phyloP scores from a whole-genome alignment of 2,329 filamentous ascomycete species.

The Allantophomopsis lycopodina region DNA sequence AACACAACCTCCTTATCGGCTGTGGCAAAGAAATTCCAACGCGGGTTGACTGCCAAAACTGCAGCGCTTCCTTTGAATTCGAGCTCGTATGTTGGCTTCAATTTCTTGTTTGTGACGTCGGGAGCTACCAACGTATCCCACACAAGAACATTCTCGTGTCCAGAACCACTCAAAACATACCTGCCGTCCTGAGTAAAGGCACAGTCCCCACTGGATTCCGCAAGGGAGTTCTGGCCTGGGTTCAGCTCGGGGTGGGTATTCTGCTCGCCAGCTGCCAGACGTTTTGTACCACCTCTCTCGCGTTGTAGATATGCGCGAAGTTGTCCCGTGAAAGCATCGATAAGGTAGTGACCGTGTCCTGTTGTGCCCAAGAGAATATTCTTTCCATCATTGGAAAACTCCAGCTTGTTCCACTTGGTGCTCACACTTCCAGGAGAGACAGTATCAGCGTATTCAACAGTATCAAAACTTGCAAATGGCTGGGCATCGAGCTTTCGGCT shows the following conservation, averaged over 20 bases:
- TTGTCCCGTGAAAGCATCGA: constrained; percentile 83
- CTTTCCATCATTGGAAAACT: constrained; percentile 95
- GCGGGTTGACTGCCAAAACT: constrained; percentile 76
- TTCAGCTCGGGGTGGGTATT: constrained; percentile 9
- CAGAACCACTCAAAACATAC: constrained; percentile 70
- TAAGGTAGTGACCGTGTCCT: constrained; percentile 71
- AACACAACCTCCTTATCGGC: constrained; percentile 76
- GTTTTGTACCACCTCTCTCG: constrained; percentile 36
- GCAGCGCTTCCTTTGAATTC: constrained; percentile 57
- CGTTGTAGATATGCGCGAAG: constrained; percentile 61
- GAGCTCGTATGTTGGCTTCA: constrained; percentile 50
- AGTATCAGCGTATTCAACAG: constrained; percentile 38
- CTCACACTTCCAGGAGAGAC: constrained; percentile 30
- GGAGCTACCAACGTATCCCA: constrained; percentile 64
- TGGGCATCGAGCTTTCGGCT: constrained; percentile 86
- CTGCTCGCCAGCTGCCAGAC: constrained; percentile 38
- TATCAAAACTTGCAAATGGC: constrained; percentile 77
- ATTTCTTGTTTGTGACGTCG: constrained; percentile 33
- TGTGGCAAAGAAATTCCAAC: constrained; percentile 82
- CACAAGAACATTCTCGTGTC: constrained; percentile 58
- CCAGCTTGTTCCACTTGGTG: constrained; percentile 75
- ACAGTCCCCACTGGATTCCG: constrained; percentile 60
- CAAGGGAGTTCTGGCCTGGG: constrained; percentile 15
- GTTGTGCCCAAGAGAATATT: constrained; percentile 72
- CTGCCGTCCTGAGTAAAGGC: constrained; percentile 84